phyloP scores from a whole-genome alignment of 2,329 filamentous ascomycete genomes.

The Magnaporthiopsis incrustans region DNA sequence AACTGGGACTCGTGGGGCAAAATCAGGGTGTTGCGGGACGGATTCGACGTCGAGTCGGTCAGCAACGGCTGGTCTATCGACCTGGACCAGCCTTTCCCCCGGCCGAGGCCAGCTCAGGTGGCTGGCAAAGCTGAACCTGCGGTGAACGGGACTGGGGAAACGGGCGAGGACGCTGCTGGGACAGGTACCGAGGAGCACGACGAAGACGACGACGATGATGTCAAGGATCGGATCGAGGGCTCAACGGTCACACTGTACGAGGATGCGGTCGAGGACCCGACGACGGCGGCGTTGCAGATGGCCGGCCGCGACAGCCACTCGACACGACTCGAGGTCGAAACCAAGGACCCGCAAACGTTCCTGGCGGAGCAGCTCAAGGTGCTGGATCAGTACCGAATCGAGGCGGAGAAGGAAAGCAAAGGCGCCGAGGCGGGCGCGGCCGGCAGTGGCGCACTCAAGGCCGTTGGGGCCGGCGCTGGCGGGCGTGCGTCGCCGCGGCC shows the following conservation, averaged over 20 bases:
- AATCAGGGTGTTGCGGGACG: constrained; percentile 83
- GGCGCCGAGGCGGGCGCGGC: background rate
- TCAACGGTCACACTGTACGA: constrained; percentile 69
- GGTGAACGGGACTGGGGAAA: background rate
- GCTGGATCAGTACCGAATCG: constrained; percentile 56
- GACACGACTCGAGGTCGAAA: constrained; percentile 51
- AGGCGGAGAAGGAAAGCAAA: constrained; percentile 19
- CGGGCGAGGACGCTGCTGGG: background rate
- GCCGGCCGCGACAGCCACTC: constrained; percentile 39
- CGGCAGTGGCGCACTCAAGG: constrained; percentile 24
- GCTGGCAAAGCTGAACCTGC: background rate
- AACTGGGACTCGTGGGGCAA: constrained; percentile 99
- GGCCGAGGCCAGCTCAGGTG: background rate
- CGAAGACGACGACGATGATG: constrained; percentile 19
- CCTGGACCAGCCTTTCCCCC: constrained; percentile 51
- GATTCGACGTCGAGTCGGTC: constrained; percentile 82
- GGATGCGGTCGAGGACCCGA: constrained; percentile 69
- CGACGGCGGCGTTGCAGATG: constrained; percentile 51
- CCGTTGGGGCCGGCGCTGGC: constrained; percentile 4
- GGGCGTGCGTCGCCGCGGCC: constrained; percentile 25
- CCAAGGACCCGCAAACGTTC: constrained; percentile 71
- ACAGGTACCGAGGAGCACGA: constrained; percentile 11
- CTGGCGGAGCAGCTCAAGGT: constrained; percentile 65
- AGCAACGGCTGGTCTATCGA: constrained; percentile 82
- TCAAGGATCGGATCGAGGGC: constrained; percentile 32